A percentile compares a stretch with the other conserved stretches of the same genome.
These are phyloP conservation scores for Aspergillus affinis DNA, from an alignment of 495 filamentous ascomycete species.

Conservation along the genomic window DNA sequence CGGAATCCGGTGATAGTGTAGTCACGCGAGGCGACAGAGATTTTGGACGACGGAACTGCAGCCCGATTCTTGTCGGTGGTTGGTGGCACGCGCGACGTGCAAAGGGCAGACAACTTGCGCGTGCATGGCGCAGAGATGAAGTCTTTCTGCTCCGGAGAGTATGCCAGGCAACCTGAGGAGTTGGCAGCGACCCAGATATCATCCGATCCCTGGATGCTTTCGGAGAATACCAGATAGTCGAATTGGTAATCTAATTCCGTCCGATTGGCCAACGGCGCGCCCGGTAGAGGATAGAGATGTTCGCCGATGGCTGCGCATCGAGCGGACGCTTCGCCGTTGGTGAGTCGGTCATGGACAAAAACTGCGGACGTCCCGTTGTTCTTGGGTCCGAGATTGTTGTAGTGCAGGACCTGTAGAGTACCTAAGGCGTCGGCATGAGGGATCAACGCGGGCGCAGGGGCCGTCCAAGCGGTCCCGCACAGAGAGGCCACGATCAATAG, in stretches of 20 bases:
- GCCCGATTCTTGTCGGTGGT: conserved; percentile 24
- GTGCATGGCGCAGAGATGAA: conserved; percentile 15
- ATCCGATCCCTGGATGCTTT: conserved; percentile 14
- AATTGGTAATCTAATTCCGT: conserved; percentile 29
- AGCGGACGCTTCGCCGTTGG: conserved; percentile 13
- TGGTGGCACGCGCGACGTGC: conserved; percentile 27
- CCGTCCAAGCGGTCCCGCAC: conserved; percentile 12
- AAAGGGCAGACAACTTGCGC: conserved; percentile 23
- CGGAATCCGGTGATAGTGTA: conserved; percentile 42
- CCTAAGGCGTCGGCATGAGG: conserved; percentile 18
- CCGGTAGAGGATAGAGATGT: conserved; percentile 17
- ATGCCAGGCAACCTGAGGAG: conserved; percentile 15
- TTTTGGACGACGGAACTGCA: conserved; percentile 25
- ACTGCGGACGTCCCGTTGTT: conserved; percentile 34
- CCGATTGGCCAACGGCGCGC: conserved; percentile 12
- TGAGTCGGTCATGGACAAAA: conserved; percentile 19
- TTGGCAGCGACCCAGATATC: conserved; percentile 21
- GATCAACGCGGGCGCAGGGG: conserved; percentile 8
- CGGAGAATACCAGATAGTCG: conserved; percentile 26
- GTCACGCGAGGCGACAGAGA: conserved; percentile 29
- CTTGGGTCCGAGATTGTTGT: conserved; percentile 31
- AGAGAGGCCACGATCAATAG: neutral
- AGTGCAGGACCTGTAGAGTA: conserved; percentile 25
- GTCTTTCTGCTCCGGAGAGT: conserved; percentile 14
- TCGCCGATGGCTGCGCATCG: conserved; percentile 29